Evolutionary conservation across 2,329 filamentous ascomycete genomes (phyloP), one percentile per base, ranked within the genome.

Genomic region (Phaeoacremonium minimum): DNA sequence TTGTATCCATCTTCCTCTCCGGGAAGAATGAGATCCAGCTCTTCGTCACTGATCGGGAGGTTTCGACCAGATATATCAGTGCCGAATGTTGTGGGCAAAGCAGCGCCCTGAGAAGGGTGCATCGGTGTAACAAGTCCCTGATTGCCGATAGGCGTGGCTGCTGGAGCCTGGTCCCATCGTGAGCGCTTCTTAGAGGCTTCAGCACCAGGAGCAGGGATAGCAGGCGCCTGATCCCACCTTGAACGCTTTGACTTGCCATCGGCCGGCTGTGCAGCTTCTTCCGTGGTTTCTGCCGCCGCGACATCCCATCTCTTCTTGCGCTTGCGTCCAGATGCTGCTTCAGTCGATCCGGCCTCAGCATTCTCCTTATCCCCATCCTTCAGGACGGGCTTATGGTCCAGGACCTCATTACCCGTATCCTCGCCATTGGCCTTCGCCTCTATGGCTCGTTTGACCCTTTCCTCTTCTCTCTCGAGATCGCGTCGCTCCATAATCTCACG

Each of bases 221-320:
- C 77, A 14, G 86, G 86, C 19, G 87, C 80, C 56, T 91, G 79
- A 53, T 95, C 90, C 90, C 90, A 96, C 56, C 90, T 74, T 15
- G 88, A 94, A 49, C 85, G 79, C 52, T 90, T 93, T 61, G 87
- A 86, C 35, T 39, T 19, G 29, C 32, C 5, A 9, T 26, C 22
- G 9, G 22, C n/a, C 22, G 22, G 22, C n/a, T 26, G 22, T 9
- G 22, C 13, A 64, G 61, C 35, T 80, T 76, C 16, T 71, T 61
- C 28, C 67, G 51, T 16, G 69, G 56, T n/a, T 68, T 63, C n/a
- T 67, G 54, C 32, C n/a, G 81, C 70, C 15, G 73, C 66, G 14
- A 90, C 82, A 60, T 96, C 91, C 93, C 93, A 98, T 61, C 93
- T 80, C 72, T 94, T 88, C 75, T 95, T 96, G 54, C 90, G 80